Conservation (phyloP, 495 filamentous ascomycete genomes). For the Hypoxylon perforatum region DNA sequence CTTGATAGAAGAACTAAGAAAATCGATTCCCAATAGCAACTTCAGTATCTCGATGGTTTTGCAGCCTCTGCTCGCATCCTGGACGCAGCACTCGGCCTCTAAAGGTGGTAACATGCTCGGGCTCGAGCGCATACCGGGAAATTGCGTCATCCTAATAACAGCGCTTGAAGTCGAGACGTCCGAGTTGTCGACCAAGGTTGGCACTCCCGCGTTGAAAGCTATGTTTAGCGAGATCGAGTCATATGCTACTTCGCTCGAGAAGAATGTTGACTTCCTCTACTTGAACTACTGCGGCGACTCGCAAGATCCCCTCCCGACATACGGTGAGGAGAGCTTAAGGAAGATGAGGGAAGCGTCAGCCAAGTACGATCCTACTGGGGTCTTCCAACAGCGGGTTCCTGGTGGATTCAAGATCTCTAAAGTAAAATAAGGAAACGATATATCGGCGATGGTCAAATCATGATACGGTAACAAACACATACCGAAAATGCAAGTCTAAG, state of each 20-base stretch:
- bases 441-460: too few species aligned
- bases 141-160: conserved; percentile 38
- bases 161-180: conserved; percentile 28
- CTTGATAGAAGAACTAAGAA: conserved; percentile 33
- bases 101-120: conserved; percentile 67
- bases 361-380: conserved; percentile 61
- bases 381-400: conserved; percentile 58
- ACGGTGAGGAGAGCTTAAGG: conserved; percentile 57
- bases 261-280: conserved; percentile 35
- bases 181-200: conserved; percentile 22
- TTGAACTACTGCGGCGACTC: conserved; percentile 54
- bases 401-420: conserved; percentile 43
- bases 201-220: conserved; percentile 1
- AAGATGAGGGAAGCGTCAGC: conserved; percentile 49
- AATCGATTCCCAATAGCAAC: conserved; percentile 41
- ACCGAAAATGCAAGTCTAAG: too few species aligned
- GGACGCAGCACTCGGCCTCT: conserved; percentile 53
- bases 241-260: conserved; percentile 18
- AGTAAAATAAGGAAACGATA: conserved; percentile 11
- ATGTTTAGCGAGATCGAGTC: conserved; percentile 19
- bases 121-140: conserved; percentile 50
- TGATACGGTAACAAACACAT: too few species aligned
- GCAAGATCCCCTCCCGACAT: conserved; percentile 59
- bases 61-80: conserved; percentile 58
- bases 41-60: conserved; percentile 57